These are phyloP conservation scores for Graphiopsis chlorocephala DNA, from an alignment of 2,329 filamentous ascomycete genomes.

Conservation along the genomic window DNA sequence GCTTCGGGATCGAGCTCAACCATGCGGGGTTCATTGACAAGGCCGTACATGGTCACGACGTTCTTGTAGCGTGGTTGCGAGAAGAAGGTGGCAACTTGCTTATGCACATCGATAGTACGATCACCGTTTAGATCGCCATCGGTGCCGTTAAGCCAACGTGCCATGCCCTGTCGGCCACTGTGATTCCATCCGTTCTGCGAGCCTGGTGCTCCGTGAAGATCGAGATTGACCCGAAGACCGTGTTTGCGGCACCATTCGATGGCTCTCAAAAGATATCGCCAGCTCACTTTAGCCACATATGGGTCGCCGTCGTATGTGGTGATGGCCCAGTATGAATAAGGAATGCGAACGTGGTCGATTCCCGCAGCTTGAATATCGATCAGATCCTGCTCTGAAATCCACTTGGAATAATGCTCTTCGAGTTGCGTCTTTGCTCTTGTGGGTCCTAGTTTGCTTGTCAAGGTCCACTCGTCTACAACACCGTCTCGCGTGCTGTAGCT, in stretches of 20 bases:
- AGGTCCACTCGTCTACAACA: constrained; percentile 85
- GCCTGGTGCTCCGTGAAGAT: constrained; percentile 86
- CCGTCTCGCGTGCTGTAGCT: constrained; percentile 59
- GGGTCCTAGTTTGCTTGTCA: constrained; percentile 68
- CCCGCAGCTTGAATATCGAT: constrained; percentile 80
- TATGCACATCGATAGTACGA: constrained; percentile 81
- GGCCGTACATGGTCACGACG: constrained; percentile 85
- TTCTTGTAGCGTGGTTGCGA: constrained; percentile 90
- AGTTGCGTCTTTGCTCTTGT: constrained; percentile 62
- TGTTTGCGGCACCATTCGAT: constrained; percentile 95
- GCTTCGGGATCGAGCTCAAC: constrained; percentile 57
- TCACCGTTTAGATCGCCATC: constrained; percentile 75
- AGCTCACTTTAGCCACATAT: constrained; percentile 81
- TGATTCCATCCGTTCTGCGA: constrained; percentile 99
- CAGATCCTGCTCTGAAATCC: constrained; percentile 82
- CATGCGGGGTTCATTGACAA: constrained; percentile 94
- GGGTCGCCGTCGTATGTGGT: constrained; percentile 80
- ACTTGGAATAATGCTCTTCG: constrained; percentile 90
- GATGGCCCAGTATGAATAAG: constrained; percentile 93
- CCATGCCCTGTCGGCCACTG: constrained; percentile 75
- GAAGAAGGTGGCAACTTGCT: constrained; percentile 87
- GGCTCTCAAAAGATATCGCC: constrained; percentile 86
- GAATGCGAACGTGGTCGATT: constrained; percentile 94
- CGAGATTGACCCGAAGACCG: constrained; percentile 86
- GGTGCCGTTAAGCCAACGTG: constrained; percentile 89